Percentiles rank a stretch among this genome's conserved stretches.
These are phyloP conservation scores for Thielaviopsis punctulata DNA, from an alignment of 2,329 filamentous ascomycete genomes.

Conservation along the genomic window DNA sequence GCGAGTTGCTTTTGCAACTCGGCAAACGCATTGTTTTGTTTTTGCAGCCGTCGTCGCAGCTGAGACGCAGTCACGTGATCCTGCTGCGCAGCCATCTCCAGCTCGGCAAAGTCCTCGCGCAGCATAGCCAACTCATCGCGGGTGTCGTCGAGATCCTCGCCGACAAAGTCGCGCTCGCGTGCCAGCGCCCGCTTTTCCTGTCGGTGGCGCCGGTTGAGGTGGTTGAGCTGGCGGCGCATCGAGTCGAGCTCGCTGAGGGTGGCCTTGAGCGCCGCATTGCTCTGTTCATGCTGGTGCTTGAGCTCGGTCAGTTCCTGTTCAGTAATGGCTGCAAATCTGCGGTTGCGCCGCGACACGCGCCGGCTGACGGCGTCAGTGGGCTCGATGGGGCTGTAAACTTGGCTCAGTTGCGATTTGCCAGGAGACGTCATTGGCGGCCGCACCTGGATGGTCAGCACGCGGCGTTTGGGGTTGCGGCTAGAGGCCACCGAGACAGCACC, in stretches of 20 bases:
- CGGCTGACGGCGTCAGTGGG: neutral
- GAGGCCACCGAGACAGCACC: conserved; percentile 1
- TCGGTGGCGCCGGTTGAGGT: conserved; percentile 4
- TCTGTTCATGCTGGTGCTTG: conserved; percentile 4
- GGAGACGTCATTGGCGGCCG: conserved; percentile 8
- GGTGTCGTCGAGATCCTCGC: conserved; percentile 62
- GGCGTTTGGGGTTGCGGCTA: neutral
- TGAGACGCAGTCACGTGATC: conserved; percentile 56
- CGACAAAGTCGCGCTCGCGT: conserved; percentile 44
- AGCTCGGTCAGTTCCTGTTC: conserved; percentile 9
- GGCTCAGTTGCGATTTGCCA: neutral
- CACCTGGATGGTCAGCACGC: conserved; percentile 10
- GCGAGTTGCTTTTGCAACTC: conserved; percentile 75
- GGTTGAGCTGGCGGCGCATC: conserved; percentile 25
- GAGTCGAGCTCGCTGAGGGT: conserved; percentile 64
- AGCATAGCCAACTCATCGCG: conserved; percentile 8
- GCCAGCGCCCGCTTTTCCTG: conserved; percentile 7
- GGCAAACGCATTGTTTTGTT: conserved; percentile 78
- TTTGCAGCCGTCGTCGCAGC: conserved; percentile 49
- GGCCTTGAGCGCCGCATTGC: conserved; percentile 19
- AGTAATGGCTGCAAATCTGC: neutral
- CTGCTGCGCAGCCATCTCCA: conserved; percentile 62
- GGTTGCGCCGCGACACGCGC: neutral
- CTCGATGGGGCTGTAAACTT: conserved; percentile 6
- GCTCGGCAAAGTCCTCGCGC: conserved; percentile 12